phyloP scores from a whole-genome alignment of 1,284 basidiomycete genomes.

The Bjerkandera adusta region DNA sequence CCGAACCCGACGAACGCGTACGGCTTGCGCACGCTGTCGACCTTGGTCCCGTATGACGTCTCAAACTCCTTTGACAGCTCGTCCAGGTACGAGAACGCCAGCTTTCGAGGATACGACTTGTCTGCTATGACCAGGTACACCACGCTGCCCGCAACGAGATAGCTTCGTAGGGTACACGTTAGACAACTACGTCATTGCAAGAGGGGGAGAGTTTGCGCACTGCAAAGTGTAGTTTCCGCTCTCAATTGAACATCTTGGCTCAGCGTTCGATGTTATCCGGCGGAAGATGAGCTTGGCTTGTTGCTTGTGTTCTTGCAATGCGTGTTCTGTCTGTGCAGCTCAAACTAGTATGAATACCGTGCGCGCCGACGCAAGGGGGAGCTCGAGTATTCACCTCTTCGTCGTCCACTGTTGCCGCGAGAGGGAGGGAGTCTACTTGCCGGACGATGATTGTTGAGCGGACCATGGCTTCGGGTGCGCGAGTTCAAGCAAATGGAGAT shows the following conservation, averaged over 20 bases:
- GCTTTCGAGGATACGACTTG: conserved; percentile 95
- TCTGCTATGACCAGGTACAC: conserved; percentile 96
- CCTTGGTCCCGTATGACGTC: conserved; percentile 86
- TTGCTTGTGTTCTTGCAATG: conserved; percentile 96
- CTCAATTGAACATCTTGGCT: conserved; percentile 96
- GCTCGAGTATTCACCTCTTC: conserved; percentile 65
- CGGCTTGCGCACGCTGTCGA: conserved; percentile 82
- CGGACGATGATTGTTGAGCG: conserved; percentile 89
- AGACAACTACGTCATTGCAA: conserved; percentile 5
- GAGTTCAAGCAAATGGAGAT: not conserved
- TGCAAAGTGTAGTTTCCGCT: conserved; percentile 93
- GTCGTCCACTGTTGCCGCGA: conserved; percentile 94
- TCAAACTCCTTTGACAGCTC: conserved; percentile 97
- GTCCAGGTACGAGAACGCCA: conserved; percentile 97
- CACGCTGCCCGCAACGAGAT: conserved; percentile 91
- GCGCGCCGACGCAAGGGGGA: not conserved
- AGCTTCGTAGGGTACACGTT: too few relatives aligned
- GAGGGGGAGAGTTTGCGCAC: conserved; percentile 44
- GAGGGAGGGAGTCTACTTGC: conserved; percentile 87
- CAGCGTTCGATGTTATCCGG: conserved; percentile 89
- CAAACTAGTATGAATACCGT: conserved; percentile 11
- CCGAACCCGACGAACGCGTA: conserved; percentile 97
- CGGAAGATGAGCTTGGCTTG: conserved; percentile 97
- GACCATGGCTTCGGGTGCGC: conserved; percentile 59
- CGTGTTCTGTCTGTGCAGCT: conserved; percentile 76